A percentile compares a stretch with the other conserved stretches of the same genome.
phyloP scores from a whole-genome alignment of 2,329 filamentous ascomycete genomes.

The Clonostachys solani region DNA sequence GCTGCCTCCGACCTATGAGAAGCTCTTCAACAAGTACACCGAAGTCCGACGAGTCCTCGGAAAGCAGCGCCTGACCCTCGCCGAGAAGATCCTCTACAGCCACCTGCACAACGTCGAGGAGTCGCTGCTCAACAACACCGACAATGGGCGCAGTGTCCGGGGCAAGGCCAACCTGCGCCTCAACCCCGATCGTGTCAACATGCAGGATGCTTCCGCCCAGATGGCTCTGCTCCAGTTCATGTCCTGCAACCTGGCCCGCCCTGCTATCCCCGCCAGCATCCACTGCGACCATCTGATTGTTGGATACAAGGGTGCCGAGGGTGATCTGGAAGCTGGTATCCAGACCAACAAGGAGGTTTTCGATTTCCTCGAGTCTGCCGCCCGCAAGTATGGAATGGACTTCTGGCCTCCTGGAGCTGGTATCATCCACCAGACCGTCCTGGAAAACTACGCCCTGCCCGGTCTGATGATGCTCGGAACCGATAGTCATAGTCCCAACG shows the following conservation, averaged over 20 bases:
- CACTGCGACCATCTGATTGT: slow-evolving; percentile 99
- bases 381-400: slow-evolving; percentile 87
- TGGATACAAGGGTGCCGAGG: slow-evolving; percentile 82
- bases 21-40: slow-evolving; percentile 71
- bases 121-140: slow-evolving; percentile 75
- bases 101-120: slow-evolving; percentile 89
- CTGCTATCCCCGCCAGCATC: slow-evolving; percentile 92
- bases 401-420: slow-evolving; percentile 94
- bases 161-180: slow-evolving; percentile 92
- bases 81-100: slow-evolving; percentile 97
- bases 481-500: slow-evolving; percentile 95
- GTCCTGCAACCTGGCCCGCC: slow-evolving; percentile 85
- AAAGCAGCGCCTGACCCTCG: slow-evolving; percentile 68
- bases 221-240: slow-evolving; percentile 99
- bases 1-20: slow-evolving; percentile 71
- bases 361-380: slow-evolving; percentile 91
- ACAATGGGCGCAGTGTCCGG: slow-evolving; percentile 79
- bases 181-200: slow-evolving; percentile 94
- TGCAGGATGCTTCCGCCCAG: slow-evolving; percentile 98
- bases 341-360: slow-evolving; percentile 95
- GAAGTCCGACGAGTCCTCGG: slow-evolving; percentile 73
- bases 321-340: slow-evolving; percentile 81
- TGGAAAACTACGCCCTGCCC: slow-evolving; percentile 97
- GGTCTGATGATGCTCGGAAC: slow-evolving; percentile 99
- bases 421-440: slow-evolving; percentile 95